phyloP scores from a whole-genome alignment of 345 rosid genomes.

The Crucihimalaya himalaica region DNA sequence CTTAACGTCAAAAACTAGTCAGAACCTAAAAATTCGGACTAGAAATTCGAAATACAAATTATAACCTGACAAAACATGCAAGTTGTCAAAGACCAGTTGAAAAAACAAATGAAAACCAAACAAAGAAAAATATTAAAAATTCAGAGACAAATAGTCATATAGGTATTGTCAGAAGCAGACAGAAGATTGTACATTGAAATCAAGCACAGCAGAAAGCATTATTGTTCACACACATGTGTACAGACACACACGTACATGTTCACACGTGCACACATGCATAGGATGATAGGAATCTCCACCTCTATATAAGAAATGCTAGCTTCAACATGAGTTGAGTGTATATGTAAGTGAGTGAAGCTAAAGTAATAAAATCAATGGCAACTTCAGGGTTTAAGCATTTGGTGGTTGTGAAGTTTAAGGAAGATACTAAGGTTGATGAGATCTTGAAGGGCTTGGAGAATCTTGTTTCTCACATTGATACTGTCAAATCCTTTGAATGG shows the following conservation, averaged over 20 bases:
- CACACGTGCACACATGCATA: slow-evolving; percentile 24
- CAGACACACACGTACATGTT: slow-evolving; percentile 29
- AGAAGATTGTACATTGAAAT: slow-evolving; percentile 32
- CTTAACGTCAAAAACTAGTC: slow-evolving; percentile 8
- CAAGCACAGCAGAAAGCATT: slow-evolving; percentile 27
- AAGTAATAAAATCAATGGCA: slow-evolving; percentile 36
- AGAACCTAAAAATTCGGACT: slow-evolving; percentile 16
- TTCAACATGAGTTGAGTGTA: slow-evolving; percentile 15
- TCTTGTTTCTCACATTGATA: slow-evolving; percentile 65
- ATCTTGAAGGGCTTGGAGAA: slow-evolving; percentile 84
- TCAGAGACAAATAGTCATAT: slow-evolving; percentile 32
- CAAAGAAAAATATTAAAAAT: background rate
- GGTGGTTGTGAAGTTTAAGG: slow-evolving; percentile 87
- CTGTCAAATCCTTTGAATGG: slow-evolving; percentile 92
- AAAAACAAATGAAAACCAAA: slow-evolving; percentile 26
- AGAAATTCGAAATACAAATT: slow-evolving; percentile 19
- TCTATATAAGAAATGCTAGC: slow-evolving; percentile 28
- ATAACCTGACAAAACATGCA: slow-evolving; percentile 39
- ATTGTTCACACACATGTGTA: slow-evolving; percentile 40
- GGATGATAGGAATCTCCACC: slow-evolving; percentile 8
- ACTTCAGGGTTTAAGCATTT: slow-evolving; percentile 78
- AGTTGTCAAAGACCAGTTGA: no score
- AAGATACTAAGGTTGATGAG: slow-evolving; percentile 60
- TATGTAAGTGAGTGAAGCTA: slow-evolving; percentile 11
- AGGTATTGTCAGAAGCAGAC: slow-evolving; percentile 36